Evolutionary conservation across 345 rosid genomes (phyloP), one percentile per base, ranked within the genome.

Genomic region (Anastatica hierochuntica): DNA sequence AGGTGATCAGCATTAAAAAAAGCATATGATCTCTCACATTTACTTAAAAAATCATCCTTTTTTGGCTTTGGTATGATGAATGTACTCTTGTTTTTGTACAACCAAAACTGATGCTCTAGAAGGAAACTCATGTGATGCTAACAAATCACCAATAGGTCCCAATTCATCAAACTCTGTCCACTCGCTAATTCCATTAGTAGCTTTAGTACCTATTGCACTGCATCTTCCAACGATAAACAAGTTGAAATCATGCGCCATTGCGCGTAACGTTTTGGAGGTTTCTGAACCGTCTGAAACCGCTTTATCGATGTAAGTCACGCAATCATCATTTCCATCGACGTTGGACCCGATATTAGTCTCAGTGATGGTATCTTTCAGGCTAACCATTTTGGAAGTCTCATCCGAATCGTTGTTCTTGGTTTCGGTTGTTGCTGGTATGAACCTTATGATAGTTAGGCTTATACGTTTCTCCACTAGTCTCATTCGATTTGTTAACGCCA

Each of bases 131-230:
- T 49, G 45, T 16, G 86, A 74, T 10, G 86, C 78, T 41, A 80
- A 70, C 14, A 80, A 43, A 60, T 83, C 90, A 34, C 87, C 82
- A 7, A 83, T 40, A 10, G 72, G 19, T 14, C 90, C 90, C 26
- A 83, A 66, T 51, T 83, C 87, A 0, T 80, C 73, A 8, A 78
- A 64, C 58, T 83, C 90, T 14, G 64, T 74, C 90, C 87, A 83
- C 21, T 74, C 60, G 6, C 63, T 45, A 10, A 80, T 67, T 1
- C 84, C 84, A 0, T 14, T 43, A 4, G 80, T 76, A 49, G 53
- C 68, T 1, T 61, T 63, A 7, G 68, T 63, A 4, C 43, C 62
- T 6, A 68, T 6, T 1, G 69, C 74, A 2, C 61, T 41, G 17
- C 77, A 18, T 63, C 74, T 69, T 29, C 90, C 90, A 1, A 76